Evolutionary conservation across 345 rosid genomes (phyloP), one percentile per base, ranked within the genome.

Genomic region (Isatis tinctoria): DNA sequence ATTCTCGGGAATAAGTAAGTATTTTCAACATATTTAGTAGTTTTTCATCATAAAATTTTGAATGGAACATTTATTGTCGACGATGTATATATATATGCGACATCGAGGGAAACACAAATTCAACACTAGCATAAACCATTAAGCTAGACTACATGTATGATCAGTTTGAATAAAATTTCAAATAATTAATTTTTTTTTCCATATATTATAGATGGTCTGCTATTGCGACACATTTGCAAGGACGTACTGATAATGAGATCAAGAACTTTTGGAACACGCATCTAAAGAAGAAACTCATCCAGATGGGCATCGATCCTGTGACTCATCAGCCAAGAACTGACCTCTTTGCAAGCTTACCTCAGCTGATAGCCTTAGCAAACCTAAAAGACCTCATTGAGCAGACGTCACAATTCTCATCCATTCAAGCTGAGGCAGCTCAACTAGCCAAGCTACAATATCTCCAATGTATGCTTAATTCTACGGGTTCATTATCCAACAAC

Each of bases 241-340:
- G 96, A 20, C 73, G 93, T 41, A 90, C 96, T 0, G 93, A 90
- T 44, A 90, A 90, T 13, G 96, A 90, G 75, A 88, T 90, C 64
- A 90, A 90, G 79, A 90, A 90, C 77, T 85, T 86, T 30, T 90
- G 96, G 96, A 90, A 90, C 60, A 90, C 96, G 2, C 91, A 90
- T 79, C 80, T 90, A 11, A 90, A 83, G 88, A 90, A 90, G 70
- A 90, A 90, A 81, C 71, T 90, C 51, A 79, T 90, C 16, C 89
- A 83, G 70, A 88, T 88, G 93, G 96, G 93, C 4, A 90, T 90
- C 6, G 96, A 90, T 67, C 96, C 96, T 0, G 84, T 88, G 43
- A 87, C 96, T 18, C 96, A 90, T 81, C 80, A 80, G 79, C 93
- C 91, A 71, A 84, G 93, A 82, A 82, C 93, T 28, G 81, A 78